Evolutionary conservation across 2,329 filamentous ascomycete species (phyloP).

Genomic region (Penicillium nordicum): DNA sequence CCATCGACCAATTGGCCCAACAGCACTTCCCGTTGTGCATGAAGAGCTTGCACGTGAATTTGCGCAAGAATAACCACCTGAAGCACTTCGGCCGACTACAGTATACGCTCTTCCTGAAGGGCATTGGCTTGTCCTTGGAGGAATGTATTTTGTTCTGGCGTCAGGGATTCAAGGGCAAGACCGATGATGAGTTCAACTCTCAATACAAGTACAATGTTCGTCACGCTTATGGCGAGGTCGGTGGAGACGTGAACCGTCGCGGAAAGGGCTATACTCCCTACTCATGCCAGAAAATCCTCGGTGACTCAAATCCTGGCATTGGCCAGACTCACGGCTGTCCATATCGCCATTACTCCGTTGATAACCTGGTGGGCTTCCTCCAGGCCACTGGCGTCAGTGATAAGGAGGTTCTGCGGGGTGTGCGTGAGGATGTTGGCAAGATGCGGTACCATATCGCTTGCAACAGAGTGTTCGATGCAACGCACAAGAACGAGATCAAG

Average conservation of each 20-base stretch:
- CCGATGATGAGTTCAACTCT: constrained; percentile 94
- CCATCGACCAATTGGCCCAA: constrained; percentile 73
- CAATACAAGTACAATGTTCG: constrained; percentile 96
- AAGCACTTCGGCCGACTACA: constrained; percentile 93
- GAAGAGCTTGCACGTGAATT: constrained; percentile 80
- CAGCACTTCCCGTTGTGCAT: constrained; percentile 89
- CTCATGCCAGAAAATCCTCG: constrained; percentile 92
- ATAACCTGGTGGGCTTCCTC: constrained; percentile 76
- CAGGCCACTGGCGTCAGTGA: constrained; percentile 78
- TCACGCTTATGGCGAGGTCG: constrained; percentile 93
- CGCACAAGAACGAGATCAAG: constrained; percentile 75
- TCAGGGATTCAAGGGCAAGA: constrained; percentile 75
- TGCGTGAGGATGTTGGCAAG: constrained; percentile 84
- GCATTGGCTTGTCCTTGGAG: constrained; percentile 86
- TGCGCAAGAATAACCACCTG: constrained; percentile 83
- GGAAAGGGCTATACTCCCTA: constrained; percentile 86
- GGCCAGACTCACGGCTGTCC: constrained; percentile 95
- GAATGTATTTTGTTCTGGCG: constrained; percentile 93
- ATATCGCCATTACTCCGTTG: constrained; percentile 84
- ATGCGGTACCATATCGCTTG: constrained; percentile 93
- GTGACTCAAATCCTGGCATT: constrained; percentile 78
- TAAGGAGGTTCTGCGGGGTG: constrained; percentile 69
- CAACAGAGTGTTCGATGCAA: constrained; percentile 88
- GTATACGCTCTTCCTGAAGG: constrained; percentile 95
- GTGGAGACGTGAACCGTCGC: constrained; percentile 82